Evolutionary conservation across 2,329 filamentous ascomycete species (phyloP), one percentile per base, ranked within the genome.

Genomic region (Allantophomopsis cytisporea): DNA sequence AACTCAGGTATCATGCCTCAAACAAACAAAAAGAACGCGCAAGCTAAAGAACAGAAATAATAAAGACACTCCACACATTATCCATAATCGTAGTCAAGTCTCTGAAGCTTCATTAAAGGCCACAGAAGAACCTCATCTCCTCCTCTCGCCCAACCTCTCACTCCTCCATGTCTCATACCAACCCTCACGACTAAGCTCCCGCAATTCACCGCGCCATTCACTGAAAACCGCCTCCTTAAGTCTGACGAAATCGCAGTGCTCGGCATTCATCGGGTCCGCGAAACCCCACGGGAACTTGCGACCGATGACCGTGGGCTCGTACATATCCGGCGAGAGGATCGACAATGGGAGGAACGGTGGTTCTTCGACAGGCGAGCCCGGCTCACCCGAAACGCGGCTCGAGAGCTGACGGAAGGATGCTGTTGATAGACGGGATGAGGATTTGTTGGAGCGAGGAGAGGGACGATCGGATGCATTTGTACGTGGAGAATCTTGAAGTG

Each of bases 151-250:
- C 47, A 80, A 68, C 41, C 74, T 66, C 60, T 66, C 79, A 7
- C 76, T 95, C 61, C 91, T 78, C 91, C 89, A 96, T 51, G 83
- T 80, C 60, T 96, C 89, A 52, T 96, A 96, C 85, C 87, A 95
- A 51, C 87, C 74, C 55, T 94, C 87, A 41, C 86, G 76, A 58
- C 86, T 94, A 39, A 86, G 83, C 59, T 94, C 86, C 44, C 89
- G 81, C 43, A 98, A 68, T 56, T 98, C 91, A 34, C 73, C 73
- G 38, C 89, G 81, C 91, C 91, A 98, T 54, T 96, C 89, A 47
- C 69, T 78, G 59, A 98, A 98, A 23, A 98, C 83, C 7, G 82
- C 80, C 43, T 96, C 88, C 62, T 91, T 91, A 49, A 98, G 71
- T 45, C 81, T 80, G 41, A 83, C 68, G 59, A 95, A 98, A 61